Conservation (phyloP, 768 basidiomycete species). For the Hygrocybe coccinea region DNA sequence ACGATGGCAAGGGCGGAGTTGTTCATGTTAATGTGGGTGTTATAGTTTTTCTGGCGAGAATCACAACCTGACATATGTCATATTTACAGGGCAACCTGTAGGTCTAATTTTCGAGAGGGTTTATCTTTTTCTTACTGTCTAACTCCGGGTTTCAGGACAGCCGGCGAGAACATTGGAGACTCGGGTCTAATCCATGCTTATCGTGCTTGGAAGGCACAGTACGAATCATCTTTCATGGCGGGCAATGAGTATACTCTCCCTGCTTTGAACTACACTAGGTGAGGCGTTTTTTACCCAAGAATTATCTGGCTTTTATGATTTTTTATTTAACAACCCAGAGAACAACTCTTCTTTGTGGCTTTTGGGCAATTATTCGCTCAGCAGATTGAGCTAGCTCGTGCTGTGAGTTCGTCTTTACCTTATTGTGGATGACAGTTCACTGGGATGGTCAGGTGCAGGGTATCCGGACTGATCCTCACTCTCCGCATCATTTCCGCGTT, state of each 20-base stretch:
- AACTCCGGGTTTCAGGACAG: slow-evolving; percentile 50
- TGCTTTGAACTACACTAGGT: slow-evolving; percentile 74
- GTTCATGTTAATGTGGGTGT: slow-evolving; percentile 74
- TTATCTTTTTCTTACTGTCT: not conserved
- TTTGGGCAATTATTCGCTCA: slow-evolving; percentile 87
- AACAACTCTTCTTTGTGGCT: slow-evolving; percentile 92
- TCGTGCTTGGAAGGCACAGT: slow-evolving; percentile 86
- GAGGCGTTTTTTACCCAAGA: slow-evolving; percentile 8
- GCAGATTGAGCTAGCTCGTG: slow-evolving; percentile 72
- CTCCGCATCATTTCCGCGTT: slow-evolving; percentile 72
- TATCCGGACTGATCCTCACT: slow-evolving; percentile 85
- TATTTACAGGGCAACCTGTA: slow-evolving; percentile 65
- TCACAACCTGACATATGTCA: not conserved
- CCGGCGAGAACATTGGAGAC: slow-evolving; percentile 90
- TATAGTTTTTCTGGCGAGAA: not conserved
- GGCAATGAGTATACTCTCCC: slow-evolving; percentile 75
- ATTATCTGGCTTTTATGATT: not conserved
- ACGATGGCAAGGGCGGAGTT: slow-evolving; percentile 79
- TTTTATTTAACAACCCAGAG: slow-evolving; percentile 38
- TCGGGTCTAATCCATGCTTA: slow-evolving; percentile 80
- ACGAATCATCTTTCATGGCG: slow-evolving; percentile 47
- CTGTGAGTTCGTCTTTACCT: slow-evolving; percentile 40
- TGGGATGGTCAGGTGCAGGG: slow-evolving; percentile 52
- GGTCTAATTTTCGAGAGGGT: slow-evolving; percentile 18
- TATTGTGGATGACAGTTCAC: not conserved